These are phyloP conservation scores for Chlamydomonas schloesseri DNA, from an alignment of 139 green algal species.

Conservation along the genomic window DNA sequence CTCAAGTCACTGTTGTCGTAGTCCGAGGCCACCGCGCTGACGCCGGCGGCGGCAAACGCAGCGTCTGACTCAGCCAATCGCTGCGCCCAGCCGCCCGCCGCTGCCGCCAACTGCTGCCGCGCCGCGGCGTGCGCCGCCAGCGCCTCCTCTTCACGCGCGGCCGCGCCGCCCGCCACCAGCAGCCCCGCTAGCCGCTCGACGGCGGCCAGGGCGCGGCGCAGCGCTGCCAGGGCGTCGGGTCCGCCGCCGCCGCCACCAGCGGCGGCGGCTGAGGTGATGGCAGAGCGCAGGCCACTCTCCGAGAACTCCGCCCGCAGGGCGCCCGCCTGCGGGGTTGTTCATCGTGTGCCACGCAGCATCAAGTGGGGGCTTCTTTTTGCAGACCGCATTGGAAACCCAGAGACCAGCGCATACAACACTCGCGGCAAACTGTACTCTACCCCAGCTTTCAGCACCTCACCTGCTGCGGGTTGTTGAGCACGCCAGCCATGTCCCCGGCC, in stretches of 20 bases:
- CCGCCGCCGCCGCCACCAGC: neutral
- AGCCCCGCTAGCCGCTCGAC: constrained; percentile 46
- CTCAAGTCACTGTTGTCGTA: too few relatives aligned
- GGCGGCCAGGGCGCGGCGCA: neutral
- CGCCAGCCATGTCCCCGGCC: constrained; percentile 34
- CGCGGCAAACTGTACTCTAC: too few relatives aligned
- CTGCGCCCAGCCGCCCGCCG: neutral
- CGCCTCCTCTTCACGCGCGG: constrained; percentile 32
- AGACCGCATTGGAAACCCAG: too few relatives aligned
- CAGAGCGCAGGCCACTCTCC: neutral
- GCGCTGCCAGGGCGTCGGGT: neutral
- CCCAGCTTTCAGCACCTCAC: too few relatives aligned
- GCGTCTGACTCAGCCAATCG: too few relatives aligned
- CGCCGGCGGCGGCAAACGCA: too few relatives aligned
- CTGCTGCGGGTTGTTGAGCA: constrained; percentile 26
- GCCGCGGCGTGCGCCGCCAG: constrained; percentile 9
- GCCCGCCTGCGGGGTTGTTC: neutral
- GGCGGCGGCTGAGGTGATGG: neutral
- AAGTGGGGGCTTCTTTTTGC: too few relatives aligned
- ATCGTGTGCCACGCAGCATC: too few relatives aligned
- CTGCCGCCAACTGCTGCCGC: constrained; percentile 6
- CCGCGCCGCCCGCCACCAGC: constrained; percentile 47
- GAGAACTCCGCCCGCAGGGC: constrained; percentile 34
- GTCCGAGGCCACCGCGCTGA: too few relatives aligned
- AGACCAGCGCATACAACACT: too few relatives aligned